Conservation (phyloP, 176 grass and related monocot species). For the Hordeum marinum region DNA sequence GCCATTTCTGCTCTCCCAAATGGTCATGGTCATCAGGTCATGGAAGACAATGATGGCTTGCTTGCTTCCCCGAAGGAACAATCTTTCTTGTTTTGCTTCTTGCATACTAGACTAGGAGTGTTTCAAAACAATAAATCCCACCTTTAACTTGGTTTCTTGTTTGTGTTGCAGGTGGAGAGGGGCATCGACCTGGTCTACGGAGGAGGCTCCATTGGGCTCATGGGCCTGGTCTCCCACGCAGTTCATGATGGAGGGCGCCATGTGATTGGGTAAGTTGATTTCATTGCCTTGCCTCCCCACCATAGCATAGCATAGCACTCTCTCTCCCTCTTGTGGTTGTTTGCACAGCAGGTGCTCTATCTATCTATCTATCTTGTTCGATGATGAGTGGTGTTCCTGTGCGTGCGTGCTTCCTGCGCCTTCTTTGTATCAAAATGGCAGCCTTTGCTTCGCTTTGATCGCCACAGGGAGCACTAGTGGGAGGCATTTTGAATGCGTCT, state of each 20-base stretch:
- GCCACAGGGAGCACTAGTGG: constrained; percentile 4
- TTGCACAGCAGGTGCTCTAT: constrained; percentile 35
- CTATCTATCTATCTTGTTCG: background rate
- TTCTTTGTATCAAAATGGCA: constrained; percentile 44
- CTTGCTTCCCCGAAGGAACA: constrained; percentile 20
- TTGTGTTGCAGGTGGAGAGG: constrained; percentile 74
- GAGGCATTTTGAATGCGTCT: constrained; percentile 38
- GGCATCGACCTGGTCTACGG: constrained; percentile 99
- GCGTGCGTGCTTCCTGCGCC: constrained; percentile 49
- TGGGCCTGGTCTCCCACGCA: constrained; percentile 91
- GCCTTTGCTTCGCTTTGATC: constrained; percentile 33
- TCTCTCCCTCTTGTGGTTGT: constrained; percentile 8
- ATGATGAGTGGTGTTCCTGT: constrained; percentile 30
- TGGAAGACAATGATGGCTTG: constrained; percentile 4
- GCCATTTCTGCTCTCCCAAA: background rate
- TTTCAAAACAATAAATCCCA: background rate
- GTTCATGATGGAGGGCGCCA: constrained; percentile 93
- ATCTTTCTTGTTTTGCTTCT: constrained; percentile 13
- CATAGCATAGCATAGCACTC: background rate
- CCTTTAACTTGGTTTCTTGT: background rate
- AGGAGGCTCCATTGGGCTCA: constrained; percentile 95
- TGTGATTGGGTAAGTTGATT: constrained; percentile 65
- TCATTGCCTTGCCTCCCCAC: background rate
- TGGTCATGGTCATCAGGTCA: background rate
- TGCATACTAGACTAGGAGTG: too few relatives aligned